Evolutionary conservation across 306 rosid genomes (phyloP), one percentile per base, ranked within the genome.

Genomic region (Cicer pinnatifidum): DNA sequence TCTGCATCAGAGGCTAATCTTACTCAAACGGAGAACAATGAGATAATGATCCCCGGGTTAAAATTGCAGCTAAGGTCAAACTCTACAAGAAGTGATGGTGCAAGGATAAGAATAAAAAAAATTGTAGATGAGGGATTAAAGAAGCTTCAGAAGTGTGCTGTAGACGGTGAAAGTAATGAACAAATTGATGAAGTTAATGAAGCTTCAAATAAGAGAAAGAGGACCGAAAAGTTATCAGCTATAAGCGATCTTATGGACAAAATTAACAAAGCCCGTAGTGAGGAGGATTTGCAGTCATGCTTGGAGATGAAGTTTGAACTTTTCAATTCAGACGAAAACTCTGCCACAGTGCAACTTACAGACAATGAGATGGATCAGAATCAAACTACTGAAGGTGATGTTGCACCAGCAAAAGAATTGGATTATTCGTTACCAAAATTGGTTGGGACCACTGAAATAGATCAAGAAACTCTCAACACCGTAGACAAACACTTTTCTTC

Each of bases 231-330:
- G 84, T 84, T 81, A 72, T 84, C 84, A 58, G 82, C 83, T 50
- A 39, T 91, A 43, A 82, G 81, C 20, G 97, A 91, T 80, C 96
- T 95, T 39, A 76, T 87, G 37, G 96, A 95, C 57, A 91, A 85
- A 84, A 67, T 91, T 65, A 91, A 95, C 77, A 95, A 88, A 85
- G 96, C 97, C 57, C 88, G 97, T 62, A 91, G 67, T 48, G 93
- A 87, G 84, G 97, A 95, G 87, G 99, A 95, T 85, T 77, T 95
- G 72, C 82, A 78, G 80, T 75, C 89, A 2, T 95, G 96, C 86
- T 45, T 82, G 81, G 92, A 89, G 83, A 38, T 85, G 84, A 91
- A 90, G 82, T 66, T 78, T 37, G 86, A 85, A 71, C 86, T 95
- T 58, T 90, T 91, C 80, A 68, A 77, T 77, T 68, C 52, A 45